Evolutionary conservation across 306 rosid genomes (phyloP).

Genomic region (Phaseolus lunatus): DNA sequence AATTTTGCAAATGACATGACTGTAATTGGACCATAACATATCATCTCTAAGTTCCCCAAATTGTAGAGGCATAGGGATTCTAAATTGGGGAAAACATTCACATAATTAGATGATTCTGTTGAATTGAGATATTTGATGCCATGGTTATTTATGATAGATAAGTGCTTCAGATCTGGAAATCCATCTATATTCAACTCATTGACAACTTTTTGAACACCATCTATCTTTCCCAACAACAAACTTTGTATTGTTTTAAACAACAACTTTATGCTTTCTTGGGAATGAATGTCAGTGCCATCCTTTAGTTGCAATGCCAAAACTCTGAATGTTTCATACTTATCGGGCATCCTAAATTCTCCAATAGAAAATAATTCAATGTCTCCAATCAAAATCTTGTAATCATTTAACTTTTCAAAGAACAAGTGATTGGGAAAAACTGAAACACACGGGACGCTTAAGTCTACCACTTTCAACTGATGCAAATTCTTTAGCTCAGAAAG

Average conservation of each 20-base stretch:
- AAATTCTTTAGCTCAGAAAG: conserved; percentile 2
- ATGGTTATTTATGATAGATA: conserved; percentile 28
- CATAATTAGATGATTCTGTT: background rate
- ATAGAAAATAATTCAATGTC: background rate
- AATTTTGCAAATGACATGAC: conserved; percentile 41
- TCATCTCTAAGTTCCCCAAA: conserved; percentile 14
- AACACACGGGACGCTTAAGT: background rate
- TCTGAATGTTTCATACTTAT: background rate
- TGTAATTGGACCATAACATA: conserved; percentile 19
- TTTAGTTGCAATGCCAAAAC: conserved; percentile 28
- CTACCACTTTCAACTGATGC: conserved; percentile 18
- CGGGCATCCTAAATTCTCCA: background rate
- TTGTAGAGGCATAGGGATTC: conserved; percentile 40
- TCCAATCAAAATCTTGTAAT: conserved; percentile 27
- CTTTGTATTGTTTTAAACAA: conserved; percentile 43
- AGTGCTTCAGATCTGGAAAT: conserved; percentile 39
- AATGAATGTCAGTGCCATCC: background rate
- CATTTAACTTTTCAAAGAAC: conserved; percentile 20
- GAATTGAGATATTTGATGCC: conserved; percentile 30
- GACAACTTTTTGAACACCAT: conserved; percentile 13
- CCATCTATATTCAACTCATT: conserved; percentile 15
- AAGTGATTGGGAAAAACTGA: background rate
- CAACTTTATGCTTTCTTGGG: conserved; percentile 22
- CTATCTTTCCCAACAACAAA: conserved; percentile 44
- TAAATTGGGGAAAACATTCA: conserved; percentile 37